Evolutionary conservation across 306 rosid species (phyloP), one percentile per base, ranked within the genome.

Genomic region (Cercis canadensis): DNA sequence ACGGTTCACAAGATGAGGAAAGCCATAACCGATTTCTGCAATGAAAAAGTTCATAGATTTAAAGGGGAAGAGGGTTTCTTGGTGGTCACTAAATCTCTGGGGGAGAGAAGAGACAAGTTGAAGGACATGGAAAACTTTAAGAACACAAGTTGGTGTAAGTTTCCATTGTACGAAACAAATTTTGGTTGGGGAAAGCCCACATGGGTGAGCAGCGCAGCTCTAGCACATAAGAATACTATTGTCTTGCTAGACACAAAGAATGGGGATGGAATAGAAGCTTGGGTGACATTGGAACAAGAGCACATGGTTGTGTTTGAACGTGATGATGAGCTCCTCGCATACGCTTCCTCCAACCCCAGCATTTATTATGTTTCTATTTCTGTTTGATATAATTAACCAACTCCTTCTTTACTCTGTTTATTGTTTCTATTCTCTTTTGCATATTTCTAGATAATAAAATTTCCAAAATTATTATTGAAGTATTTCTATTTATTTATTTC

Each of bases 101-200:
- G 36, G 59, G 11, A 24, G 59, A 54, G 59, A n/a, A 21, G 17
- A 11, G 36, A 24, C n/a, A 54, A 54, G 59, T 3, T 54, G 36
- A 11, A 4, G 46, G 59, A 24, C 8, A 11, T 21, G 36, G 36
- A 54, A 24, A 19, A 1, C 11, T 54, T 16, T 5, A 21, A 14
- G n/a, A 19, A 34, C 59, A 9, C 59, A 31, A 54, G 59, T 54
- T 54, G 33, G 59, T 19, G 33, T 11, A 54, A 54, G 15, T 54
- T 54, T 54, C 36, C 36, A 3, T 9, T 54, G 36, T 54, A 54
- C 10, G 43, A 37, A 37, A 37, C 43, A 24, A 24, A 53, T 11
- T 53, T 19, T 11, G 57, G 57, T 18, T 53, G 57, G 57, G 57
- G 57, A 19, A 53, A 53, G 57, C 57, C 57, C 7, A 11, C 14